A percentile compares a stretch with the other conserved stretches of the same genome.
Evolutionary conservation across 345 rosid species (phyloP).

Genomic region (Salix koriyanagi): DNA sequence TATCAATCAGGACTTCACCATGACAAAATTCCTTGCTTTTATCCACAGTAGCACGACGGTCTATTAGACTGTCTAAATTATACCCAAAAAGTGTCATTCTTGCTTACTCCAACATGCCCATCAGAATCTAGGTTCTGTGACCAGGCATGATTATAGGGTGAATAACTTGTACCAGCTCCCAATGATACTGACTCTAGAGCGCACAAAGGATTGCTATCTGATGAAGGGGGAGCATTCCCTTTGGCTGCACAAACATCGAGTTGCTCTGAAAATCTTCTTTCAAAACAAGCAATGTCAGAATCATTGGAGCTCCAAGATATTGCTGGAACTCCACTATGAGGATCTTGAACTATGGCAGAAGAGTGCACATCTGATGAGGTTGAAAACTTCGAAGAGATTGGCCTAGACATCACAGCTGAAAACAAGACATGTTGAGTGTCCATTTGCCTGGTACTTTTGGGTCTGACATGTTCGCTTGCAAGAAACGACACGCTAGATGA

Average conservation of each 20-base stretch:
- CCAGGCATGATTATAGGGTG: slow-evolving; percentile 7
- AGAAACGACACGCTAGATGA: slow-evolving; percentile 18
- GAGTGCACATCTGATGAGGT: not conserved
- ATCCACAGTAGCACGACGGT: not conserved
- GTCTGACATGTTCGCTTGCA: slow-evolving; percentile 6
- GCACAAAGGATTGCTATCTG: slow-evolving; percentile 4
- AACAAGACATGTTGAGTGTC: slow-evolving; percentile 4
- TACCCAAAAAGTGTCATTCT: not conserved
- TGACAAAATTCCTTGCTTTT: no score
- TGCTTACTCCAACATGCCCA: slow-evolving; percentile 2
- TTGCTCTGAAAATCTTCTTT: not conserved
- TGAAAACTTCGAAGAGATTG: not conserved
- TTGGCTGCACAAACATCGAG: slow-evolving; percentile 10
- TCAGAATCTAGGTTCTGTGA: slow-evolving; percentile 6
- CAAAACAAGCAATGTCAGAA: slow-evolving; percentile 15
- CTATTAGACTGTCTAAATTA: not conserved
- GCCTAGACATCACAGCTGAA: not conserved
- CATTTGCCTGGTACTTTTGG: slow-evolving; percentile 1
- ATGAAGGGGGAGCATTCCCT: slow-evolving; percentile 6
- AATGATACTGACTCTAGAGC: slow-evolving; percentile 13
- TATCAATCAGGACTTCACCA: not conserved
- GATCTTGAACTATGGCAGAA: slow-evolving; percentile 8
- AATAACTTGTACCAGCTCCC: slow-evolving; percentile 7
- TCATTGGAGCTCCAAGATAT: slow-evolving; percentile 8
- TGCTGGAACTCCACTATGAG: slow-evolving; percentile 2